Evolutionary conservation across 2,329 filamentous ascomycete genomes (phyloP).

Genomic region (Verticillium alfalfae): DNA sequence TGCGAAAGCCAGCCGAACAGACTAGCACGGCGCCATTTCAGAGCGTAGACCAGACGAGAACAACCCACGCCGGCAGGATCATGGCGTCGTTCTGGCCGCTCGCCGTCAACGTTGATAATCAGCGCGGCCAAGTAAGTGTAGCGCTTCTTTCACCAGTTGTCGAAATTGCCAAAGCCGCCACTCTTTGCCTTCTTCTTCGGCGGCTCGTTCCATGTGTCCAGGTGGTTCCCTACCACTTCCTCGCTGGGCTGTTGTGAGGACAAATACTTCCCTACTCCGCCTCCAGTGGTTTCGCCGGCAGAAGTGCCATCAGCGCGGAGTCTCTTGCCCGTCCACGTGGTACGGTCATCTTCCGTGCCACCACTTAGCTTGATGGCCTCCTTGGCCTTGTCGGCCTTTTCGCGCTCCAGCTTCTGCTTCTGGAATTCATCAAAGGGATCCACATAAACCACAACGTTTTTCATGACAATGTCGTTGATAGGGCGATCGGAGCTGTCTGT

Average conservation of each 20-base stretch:
- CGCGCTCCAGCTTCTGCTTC: slow-evolving; percentile 63
- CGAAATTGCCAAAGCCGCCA: slow-evolving; percentile 90
- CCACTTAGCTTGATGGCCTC: slow-evolving; percentile 60
- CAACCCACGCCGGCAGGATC: no score
- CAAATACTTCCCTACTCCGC: slow-evolving; percentile 74
- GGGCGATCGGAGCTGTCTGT: slow-evolving; percentile 74
- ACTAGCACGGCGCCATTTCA: no score
- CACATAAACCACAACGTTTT: slow-evolving; percentile 78
- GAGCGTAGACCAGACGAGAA: no score
- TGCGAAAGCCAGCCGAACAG: no score
- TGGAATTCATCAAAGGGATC: slow-evolving; percentile 95
- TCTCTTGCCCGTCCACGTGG: slow-evolving; percentile 95
- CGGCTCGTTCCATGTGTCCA: slow-evolving; percentile 63
- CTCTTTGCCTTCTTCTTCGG: slow-evolving; percentile 74
- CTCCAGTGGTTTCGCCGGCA: slow-evolving; percentile 29
- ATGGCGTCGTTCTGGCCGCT: no score
- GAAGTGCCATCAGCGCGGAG: slow-evolving; percentile 64
- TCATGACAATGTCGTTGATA: slow-evolving; percentile 71
- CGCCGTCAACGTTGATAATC: neutral
- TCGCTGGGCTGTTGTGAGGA: slow-evolving; percentile 29
- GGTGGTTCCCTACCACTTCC: slow-evolving; percentile 45
- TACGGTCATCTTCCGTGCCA: slow-evolving; percentile 78
- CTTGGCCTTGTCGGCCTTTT: slow-evolving; percentile 50
- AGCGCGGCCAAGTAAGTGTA: neutral
- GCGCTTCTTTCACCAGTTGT: slow-evolving; percentile 62